These are phyloP conservation scores for Xylaria longipes DNA, from an alignment of 495 filamentous ascomycete species.

Conservation along the genomic window DNA sequence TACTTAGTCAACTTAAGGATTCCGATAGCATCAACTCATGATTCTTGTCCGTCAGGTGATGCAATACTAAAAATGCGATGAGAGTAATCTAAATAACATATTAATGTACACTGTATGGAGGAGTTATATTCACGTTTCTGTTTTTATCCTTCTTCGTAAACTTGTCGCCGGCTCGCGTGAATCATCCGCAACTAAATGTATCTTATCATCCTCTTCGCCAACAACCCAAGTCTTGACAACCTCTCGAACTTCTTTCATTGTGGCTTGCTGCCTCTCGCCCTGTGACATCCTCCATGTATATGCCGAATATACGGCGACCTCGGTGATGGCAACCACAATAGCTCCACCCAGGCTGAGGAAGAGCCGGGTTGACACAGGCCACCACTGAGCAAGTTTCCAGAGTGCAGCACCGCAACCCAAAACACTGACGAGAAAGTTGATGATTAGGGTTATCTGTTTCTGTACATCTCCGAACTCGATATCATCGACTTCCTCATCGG, in stretches of 20 bases:
- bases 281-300: constrained; percentile 80
- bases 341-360: constrained; percentile 73
- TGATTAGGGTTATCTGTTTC: constrained; percentile 73
- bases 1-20: not conserved
- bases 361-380: constrained; percentile 71
- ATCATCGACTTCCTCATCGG: constrained; percentile 58
- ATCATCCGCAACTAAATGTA: constrained; percentile 33
- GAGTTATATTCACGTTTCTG: not conserved
- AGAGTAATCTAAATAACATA: not conserved
- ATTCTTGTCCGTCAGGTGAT: not conserved
- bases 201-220: constrained; percentile 50
- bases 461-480: constrained; percentile 74
- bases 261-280: constrained; percentile 70
- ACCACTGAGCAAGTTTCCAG: constrained; percentile 74
- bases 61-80: not conserved
- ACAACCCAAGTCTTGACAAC: constrained; percentile 75
- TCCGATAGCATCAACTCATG: not conserved
- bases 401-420: constrained; percentile 72
- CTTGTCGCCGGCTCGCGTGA: not conserved
- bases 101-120: not conserved
- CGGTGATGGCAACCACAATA: constrained; percentile 77
- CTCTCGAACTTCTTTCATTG: constrained; percentile 72
- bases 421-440: constrained; percentile 77
- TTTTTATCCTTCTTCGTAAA: constrained; percentile 19
- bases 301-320: constrained; percentile 85